Evolutionary conservation across 2,329 filamentous ascomycete species (phyloP).

Genomic region (Diplocarpon rosae): DNA sequence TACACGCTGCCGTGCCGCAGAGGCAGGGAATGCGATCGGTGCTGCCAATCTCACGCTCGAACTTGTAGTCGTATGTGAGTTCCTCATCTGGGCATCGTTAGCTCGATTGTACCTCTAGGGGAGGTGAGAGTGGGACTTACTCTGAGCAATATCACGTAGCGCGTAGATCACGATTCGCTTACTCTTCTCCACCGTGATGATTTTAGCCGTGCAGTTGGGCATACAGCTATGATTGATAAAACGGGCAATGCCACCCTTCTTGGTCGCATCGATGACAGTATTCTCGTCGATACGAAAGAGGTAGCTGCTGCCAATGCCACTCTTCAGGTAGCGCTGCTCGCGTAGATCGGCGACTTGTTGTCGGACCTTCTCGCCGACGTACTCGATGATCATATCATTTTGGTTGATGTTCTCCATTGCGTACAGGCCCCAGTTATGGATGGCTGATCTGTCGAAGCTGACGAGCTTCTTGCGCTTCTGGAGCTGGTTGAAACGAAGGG

Average conservation of each 20-base stretch:
- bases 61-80: slow-evolving; percentile 99
- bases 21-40: slow-evolving; percentile 94
- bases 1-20: slow-evolving; percentile 90
- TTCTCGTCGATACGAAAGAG: slow-evolving; percentile 97
- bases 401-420: slow-evolving; percentile 94
- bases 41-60: slow-evolving; percentile 92
- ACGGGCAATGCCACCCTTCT: slow-evolving; percentile 92
- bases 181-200: slow-evolving; percentile 96
- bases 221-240: slow-evolving; percentile 99
- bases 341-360: slow-evolving; percentile 96
- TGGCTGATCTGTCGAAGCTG: slow-evolving; percentile 92
- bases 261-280: slow-evolving; percentile 94
- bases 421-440: slow-evolving; percentile 98
- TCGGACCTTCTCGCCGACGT: slow-evolving; percentile 93
- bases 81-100: slow-evolving; percentile 64
- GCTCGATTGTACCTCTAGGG: not conserved
- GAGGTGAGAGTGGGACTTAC: slow-evolving; percentile 46
- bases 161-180: slow-evolving; percentile 99
- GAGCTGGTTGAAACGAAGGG: slow-evolving; percentile 94
- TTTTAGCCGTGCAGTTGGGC: slow-evolving; percentile 97
- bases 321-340: slow-evolving; percentile 85
- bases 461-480: slow-evolving; percentile 99
- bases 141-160: slow-evolving; percentile 84
- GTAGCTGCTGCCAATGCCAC: slow-evolving; percentile 94
- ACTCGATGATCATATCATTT: slow-evolving; percentile 99